phyloP scores from a whole-genome alignment of 1,284 basidiomycete genomes.

The Erythrobasidium hasegawianum region DNA sequence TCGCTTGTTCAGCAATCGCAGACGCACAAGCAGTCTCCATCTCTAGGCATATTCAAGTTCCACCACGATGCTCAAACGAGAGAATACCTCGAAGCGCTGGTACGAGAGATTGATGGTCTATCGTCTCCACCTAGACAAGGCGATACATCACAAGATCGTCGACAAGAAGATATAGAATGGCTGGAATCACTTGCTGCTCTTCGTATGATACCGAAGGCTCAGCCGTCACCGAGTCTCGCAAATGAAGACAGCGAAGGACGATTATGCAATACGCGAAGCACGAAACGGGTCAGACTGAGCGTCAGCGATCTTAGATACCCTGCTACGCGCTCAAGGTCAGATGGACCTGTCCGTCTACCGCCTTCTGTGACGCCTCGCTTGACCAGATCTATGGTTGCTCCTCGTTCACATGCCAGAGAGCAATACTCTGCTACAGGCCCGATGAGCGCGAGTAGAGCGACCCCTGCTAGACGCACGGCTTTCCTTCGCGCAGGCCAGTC shows the following conservation, averaged over 20 bases:
- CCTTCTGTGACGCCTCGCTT: not conserved
- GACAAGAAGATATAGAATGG: constrained; percentile 2
- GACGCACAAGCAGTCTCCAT: constrained; percentile 1
- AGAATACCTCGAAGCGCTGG: constrained; percentile 82
- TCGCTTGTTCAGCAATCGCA: not conserved
- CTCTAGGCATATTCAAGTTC: constrained; percentile 51
- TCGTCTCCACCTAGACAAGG: constrained; percentile 21
- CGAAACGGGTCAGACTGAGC: constrained; percentile 26
- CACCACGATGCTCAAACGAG: constrained; percentile 90
- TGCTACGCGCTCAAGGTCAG: not conserved
- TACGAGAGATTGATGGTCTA: constrained; percentile 58
- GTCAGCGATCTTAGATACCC: constrained; percentile 14
- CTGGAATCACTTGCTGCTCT: not conserved
- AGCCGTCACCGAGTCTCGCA: not conserved
- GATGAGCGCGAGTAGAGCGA: too few species aligned
- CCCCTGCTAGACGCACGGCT: too few species aligned
- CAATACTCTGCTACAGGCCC: too few species aligned
- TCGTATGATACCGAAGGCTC: not conserved
- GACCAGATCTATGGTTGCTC: not conserved
- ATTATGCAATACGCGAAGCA: constrained; percentile 14
- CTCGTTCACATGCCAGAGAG: too few species aligned
- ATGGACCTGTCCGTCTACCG: not conserved
- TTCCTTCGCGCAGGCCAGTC: too few species aligned
- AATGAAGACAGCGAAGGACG: constrained; percentile 21
- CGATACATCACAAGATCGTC: not conserved